These are phyloP conservation scores for Boletus semigastroideus DNA, from an alignment of 1,284 basidiomycete genomes.

Conservation along the genomic window DNA sequence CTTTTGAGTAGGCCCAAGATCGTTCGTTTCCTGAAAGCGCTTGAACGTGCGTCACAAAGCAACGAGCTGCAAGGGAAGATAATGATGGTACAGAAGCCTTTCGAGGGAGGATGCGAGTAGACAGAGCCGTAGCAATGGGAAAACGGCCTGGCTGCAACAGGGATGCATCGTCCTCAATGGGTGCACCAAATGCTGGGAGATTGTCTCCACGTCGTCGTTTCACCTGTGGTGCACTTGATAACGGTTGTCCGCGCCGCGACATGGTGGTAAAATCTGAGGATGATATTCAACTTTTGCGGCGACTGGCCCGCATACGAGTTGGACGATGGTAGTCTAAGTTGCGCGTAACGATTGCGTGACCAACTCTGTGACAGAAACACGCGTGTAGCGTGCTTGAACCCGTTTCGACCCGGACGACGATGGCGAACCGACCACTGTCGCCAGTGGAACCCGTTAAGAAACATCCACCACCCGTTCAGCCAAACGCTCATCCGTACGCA, in stretches of 20 bases:
- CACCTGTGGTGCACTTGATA: constrained; percentile 5
- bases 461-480: constrained; percentile 17
- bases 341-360: too few relatives aligned
- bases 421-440: constrained; percentile 19
- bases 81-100: constrained; percentile 41
- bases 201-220: constrained; percentile 35
- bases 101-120: constrained; percentile 40
- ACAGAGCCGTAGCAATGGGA: constrained; percentile 53
- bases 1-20: constrained; percentile 40
- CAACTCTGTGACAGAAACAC: too few relatives aligned
- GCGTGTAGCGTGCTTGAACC: too few relatives aligned
- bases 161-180: constrained; percentile 41
- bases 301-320: too few relatives aligned
- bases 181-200: constrained; percentile 38
- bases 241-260: constrained; percentile 12
- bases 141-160: constrained; percentile 33
- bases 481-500: constrained; percentile 39
- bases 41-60: constrained; percentile 49
- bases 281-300: background rate
- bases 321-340: too few relatives aligned
- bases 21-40: constrained; percentile 39
- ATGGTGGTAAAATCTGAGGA: constrained; percentile 3
- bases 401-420: background rate
- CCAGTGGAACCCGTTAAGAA: constrained; percentile 20
- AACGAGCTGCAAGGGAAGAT: constrained; percentile 48